These are phyloP conservation scores for Babesia bovis DNA, from an alignment of 169 alveolate species.

Conservation along the genomic window DNA sequence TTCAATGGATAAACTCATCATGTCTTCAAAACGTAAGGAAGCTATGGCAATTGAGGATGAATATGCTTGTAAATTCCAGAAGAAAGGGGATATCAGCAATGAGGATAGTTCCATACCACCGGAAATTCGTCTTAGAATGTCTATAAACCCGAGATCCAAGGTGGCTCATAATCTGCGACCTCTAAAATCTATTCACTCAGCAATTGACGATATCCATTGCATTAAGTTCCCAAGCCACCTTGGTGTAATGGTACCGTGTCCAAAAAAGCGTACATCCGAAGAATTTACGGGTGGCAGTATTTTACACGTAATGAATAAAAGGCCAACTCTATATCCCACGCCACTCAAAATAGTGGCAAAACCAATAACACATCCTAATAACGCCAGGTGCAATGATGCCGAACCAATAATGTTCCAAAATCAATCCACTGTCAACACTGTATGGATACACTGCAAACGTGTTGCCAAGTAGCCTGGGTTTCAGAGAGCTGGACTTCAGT, in stretches of 20 bases:
- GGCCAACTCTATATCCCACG: conserved; percentile 19
- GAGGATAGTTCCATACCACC: too few relatives aligned
- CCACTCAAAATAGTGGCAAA: not conserved
- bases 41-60: too few relatives aligned
- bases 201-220: conserved; percentile 44
- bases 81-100: too few relatives aligned
- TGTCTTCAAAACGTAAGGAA: conserved; percentile 9
- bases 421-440: not conserved
- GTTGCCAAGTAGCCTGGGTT: not conserved
- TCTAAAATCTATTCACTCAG: too few relatives aligned
- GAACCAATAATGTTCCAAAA: not conserved
- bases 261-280: too few relatives aligned
- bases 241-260: conserved; percentile 24
- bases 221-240: conserved; percentile 30
- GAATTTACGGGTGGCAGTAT: not conserved
- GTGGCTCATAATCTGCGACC: too few relatives aligned
- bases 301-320: not conserved
- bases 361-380: too few relatives aligned
- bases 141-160: too few relatives aligned
- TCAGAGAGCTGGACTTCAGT: too few relatives aligned
- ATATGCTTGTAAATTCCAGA: too few relatives aligned
- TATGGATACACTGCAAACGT: conserved; percentile 29
- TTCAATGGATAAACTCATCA: conserved; percentile 5
- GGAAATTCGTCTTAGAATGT: too few relatives aligned
- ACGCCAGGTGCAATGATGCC: not conserved